A percentile compares a stretch with the other conserved stretches of the same genome.
phyloP scores from a whole-genome alignment of 75 land plant genomes.

The Pinus albicaulis region DNA sequence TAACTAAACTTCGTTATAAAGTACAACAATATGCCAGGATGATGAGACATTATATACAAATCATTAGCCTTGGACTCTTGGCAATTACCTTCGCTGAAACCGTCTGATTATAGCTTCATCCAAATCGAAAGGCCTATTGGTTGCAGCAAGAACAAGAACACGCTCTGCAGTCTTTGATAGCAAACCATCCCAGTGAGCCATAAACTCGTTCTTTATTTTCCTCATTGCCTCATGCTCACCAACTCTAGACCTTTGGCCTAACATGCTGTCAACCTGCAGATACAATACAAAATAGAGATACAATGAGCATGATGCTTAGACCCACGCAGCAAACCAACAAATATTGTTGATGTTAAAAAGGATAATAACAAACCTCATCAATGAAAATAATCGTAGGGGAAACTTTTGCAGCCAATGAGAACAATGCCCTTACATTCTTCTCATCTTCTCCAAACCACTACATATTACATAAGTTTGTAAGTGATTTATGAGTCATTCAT shows the following conservation, averaged over 20 bases:
- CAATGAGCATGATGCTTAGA: neutral
- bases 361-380: conserved; percentile 54
- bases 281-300: neutral
- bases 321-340: neutral
- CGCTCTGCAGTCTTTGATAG: conserved; percentile 67
- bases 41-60: neutral
- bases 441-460: conserved; percentile 96
- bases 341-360: conserved; percentile 6
- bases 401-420: conserved; percentile 88
- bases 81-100: conserved; percentile 78
- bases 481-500: neutral
- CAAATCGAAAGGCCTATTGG: conserved; percentile 90
- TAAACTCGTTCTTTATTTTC: conserved; percentile 92
- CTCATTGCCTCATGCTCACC: conserved; percentile 96
- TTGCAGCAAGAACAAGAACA: conserved; percentile 90
- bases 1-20: too few species aligned
- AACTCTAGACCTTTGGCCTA: conserved; percentile 74
- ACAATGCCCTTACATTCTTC: conserved; percentile 84
- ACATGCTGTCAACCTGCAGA: conserved; percentile 81
- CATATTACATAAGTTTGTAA: neutral
- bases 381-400: conserved; percentile 93
- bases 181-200: conserved; percentile 95
- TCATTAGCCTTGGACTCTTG: neutral
- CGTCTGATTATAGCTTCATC: conserved; percentile 92
- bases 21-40: neutral